phyloP scores from a whole-genome alignment of 1,284 basidiomycete genomes.

The Lignosus rhinocerotis region DNA sequence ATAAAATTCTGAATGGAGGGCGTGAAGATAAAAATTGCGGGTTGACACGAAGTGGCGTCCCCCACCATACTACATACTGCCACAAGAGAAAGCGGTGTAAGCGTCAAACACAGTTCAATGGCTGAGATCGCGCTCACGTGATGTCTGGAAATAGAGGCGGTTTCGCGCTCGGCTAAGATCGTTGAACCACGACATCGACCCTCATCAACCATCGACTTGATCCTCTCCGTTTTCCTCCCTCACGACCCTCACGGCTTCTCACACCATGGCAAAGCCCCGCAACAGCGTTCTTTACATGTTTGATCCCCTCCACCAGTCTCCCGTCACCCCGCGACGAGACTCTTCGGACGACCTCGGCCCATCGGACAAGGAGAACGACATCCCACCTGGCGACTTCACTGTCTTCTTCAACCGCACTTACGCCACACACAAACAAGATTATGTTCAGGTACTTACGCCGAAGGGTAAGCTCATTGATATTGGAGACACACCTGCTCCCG shows the following conservation, averaged over 20 bases:
- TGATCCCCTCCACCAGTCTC: slow-evolving; percentile 47
- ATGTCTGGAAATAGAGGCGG: slow-evolving; percentile 3
- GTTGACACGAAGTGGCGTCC: too few relatives aligned
- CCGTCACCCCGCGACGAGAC: slow-evolving; percentile 26
- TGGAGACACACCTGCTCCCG: slow-evolving; percentile 41
- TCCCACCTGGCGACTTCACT: slow-evolving; percentile 42
- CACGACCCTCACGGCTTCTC: slow-evolving; percentile 16
- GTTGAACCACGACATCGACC: slow-evolving; percentile 19
- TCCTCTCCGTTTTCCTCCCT: neutral
- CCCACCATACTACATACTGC: too few relatives aligned
- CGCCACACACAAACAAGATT: slow-evolving; percentile 27
- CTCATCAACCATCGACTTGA: slow-evolving; percentile 1
- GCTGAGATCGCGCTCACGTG: slow-evolving; percentile 21
- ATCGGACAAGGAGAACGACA: slow-evolving; percentile 62
- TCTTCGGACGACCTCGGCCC: slow-evolving; percentile 36
- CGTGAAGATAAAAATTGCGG: too few relatives aligned
- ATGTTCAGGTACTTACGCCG: slow-evolving; percentile 34
- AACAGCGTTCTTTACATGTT: slow-evolving; percentile 56
- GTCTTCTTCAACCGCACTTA: slow-evolving; percentile 51
- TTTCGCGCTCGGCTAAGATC: slow-evolving; percentile 16
- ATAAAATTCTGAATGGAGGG: too few relatives aligned
- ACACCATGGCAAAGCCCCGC: slow-evolving; percentile 39
- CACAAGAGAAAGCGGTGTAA: too few relatives aligned
- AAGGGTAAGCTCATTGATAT: slow-evolving; percentile 59
- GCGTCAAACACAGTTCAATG: neutral